phyloP scores from a whole-genome alignment of 31 red algal genomes.

The Asparagopsis taxiformis region DNA sequence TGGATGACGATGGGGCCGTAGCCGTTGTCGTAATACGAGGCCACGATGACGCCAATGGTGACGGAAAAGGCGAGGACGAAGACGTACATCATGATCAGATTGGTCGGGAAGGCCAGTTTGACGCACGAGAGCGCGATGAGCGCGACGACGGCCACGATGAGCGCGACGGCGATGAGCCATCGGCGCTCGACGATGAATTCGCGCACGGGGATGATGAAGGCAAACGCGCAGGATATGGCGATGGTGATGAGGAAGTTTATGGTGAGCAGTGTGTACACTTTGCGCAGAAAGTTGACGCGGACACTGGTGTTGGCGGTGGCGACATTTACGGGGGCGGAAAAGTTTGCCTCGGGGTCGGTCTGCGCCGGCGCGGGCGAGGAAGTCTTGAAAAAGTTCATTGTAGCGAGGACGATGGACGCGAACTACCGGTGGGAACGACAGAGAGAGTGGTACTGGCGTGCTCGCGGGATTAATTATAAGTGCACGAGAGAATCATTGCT shows the following conservation, averaged over 20 bases:
- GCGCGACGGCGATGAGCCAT: conserved; percentile 61
- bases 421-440: no score
- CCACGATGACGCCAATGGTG: conserved; percentile 71
- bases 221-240: conserved; percentile 60
- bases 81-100: conserved; percentile 63
- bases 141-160: conserved; percentile 46
- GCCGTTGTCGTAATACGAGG: conserved; percentile 45
- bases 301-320: conserved; percentile 54
- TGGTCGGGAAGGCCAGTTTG: conserved; percentile 47
- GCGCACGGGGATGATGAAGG: conserved; percentile 56
- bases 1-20: conserved; percentile 71
- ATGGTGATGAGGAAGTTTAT: conserved; percentile 84
- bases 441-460: no score
- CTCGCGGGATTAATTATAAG: no score
- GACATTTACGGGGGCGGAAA: conserved; percentile 32
- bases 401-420: no score
- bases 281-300: conserved; percentile 87
- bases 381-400: not conserved
- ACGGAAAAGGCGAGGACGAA: conserved; percentile 69
- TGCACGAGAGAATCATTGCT: no score
- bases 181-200: conserved; percentile 29
- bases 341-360: not conserved
- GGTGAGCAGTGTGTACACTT: conserved; percentile 87
- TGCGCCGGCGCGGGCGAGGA: not conserved
- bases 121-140: conserved; percentile 71